These are phyloP conservation scores for Isabelozyma pseudorhagii DNA, from an alignment of 805 yeast species.

Conservation along the genomic window DNA sequence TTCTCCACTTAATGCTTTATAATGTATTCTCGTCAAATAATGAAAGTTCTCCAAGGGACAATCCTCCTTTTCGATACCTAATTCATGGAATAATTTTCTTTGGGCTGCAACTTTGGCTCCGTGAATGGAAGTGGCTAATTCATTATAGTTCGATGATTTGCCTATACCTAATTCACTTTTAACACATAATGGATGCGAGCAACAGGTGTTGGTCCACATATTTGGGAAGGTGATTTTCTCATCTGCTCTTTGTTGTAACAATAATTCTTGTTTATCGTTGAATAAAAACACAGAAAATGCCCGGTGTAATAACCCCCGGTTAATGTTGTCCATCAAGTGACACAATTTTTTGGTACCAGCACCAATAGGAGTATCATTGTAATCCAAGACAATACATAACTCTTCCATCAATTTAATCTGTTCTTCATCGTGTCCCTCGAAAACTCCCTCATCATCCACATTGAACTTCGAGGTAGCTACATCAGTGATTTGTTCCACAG, in stretches of 20 bases:
- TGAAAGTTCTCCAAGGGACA: conserved; percentile 67
- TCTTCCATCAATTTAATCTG: conserved; percentile 96
- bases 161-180: conserved; percentile 69
- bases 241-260: conserved; percentile 92
- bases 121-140: conserved; percentile 55
- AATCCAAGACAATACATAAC: conserved; percentile 89
- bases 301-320: conserved; percentile 84
- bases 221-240: conserved; percentile 96
- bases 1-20: conserved; percentile 77
- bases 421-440: conserved; percentile 87
- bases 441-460: conserved; percentile 41
- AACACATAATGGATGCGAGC: conserved; percentile 93
- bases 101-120: conserved; percentile 90
- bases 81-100: conserved; percentile 88
- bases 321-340: conserved; percentile 83
- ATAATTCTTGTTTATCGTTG: conserved; percentile 68
- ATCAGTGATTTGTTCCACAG: conserved; percentile 59
- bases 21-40: conserved; percentile 90
- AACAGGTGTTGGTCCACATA: conserved; percentile 99
- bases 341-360: conserved; percentile 92
- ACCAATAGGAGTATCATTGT: conserved; percentile 83
- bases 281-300: conserved; percentile 96
- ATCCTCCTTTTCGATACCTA: conserved; percentile 70
- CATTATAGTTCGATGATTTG: conserved; percentile 16
- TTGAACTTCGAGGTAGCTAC: conserved; percentile 41